Percentiles rank a stretch among this genome's conserved stretches.
phyloP scores from a whole-genome alignment of 1,284 basidiomycete genomes.

The Afroboletus lepidellus region DNA sequence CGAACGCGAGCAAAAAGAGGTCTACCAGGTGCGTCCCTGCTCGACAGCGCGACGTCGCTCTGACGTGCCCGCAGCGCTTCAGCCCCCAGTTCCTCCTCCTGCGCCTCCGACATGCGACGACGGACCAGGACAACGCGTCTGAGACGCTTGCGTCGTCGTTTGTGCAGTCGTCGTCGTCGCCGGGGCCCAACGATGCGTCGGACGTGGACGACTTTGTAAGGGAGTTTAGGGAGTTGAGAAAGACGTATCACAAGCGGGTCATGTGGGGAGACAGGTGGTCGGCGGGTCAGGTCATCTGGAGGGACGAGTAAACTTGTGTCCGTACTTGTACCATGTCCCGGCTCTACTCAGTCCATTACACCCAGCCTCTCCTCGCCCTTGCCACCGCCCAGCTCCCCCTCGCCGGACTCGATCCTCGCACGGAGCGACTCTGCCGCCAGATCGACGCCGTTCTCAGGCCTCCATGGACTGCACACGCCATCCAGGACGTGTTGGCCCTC shows the following conservation, averaged over 20 bases:
- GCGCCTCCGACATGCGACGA: constrained; percentile 81
- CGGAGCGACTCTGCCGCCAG: constrained; percentile 12
- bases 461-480: constrained; percentile 17
- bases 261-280: constrained; percentile 89
- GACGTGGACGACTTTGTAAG: constrained; percentile 85
- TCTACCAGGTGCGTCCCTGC: constrained; percentile 72
- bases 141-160: constrained; percentile 81
- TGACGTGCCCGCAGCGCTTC: constrained; percentile 58
- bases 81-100: constrained; percentile 83
- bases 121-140: constrained; percentile 84
- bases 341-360: constrained; percentile 31
- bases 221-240: constrained; percentile 83
- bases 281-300: constrained; percentile 81
- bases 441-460: constrained; percentile 22
- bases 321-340: constrained; percentile 19
- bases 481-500: constrained; percentile 16
- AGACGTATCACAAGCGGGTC: constrained; percentile 85
- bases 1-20: constrained; percentile 81
- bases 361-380: constrained; percentile 24
- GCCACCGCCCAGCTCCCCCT: constrained; percentile 9
- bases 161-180: constrained; percentile 56
- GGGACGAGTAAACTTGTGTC: constrained; percentile 46
- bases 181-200: constrained; percentile 42
- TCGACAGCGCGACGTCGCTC: constrained; percentile 4
- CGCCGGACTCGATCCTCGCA: constrained; percentile 7